Base-by-base conservation (phyloP, 345 rosid genomes). In the Carallia pectinifolia region DNA sequence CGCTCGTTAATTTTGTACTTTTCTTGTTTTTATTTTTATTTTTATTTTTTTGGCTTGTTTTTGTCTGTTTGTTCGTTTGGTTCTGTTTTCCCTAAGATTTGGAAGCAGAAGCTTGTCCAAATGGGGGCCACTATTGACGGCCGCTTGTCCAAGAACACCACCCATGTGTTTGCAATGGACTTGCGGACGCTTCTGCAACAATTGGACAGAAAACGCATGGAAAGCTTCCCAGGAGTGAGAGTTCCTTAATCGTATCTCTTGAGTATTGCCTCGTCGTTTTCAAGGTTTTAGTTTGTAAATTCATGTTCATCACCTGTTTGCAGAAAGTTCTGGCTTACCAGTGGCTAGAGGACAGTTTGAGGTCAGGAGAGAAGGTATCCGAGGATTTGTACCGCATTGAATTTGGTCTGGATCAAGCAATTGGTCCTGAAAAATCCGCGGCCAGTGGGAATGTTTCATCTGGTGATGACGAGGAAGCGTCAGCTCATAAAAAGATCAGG, bases 341-440 rank as follows among this genome's bases (percentile, higher is more conserved):
- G 71, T 92, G 98, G 99, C 77, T 95, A 73, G 96, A 92, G 81
- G 94, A 89, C 65, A 89, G 96, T 64, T 71, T 92, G 81, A 87
- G 83, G 68, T 19, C 74, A 34, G 97, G 98, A 61, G 77, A 85
- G 53, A 95, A 82, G 80, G 92, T 82, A 65, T 67, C 79, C 10
- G 92, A 95, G 81, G 90, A 90, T 73, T 58, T 76, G 29, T 95
- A 95, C 71, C 36, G 27, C 62, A 61, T 90, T 19, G 80, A 74
- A 67, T 13, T 73, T 60, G 77, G 78, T 61, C 62, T 81, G 2
- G 92, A 74, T 74, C 83, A 69, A 13, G 76, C 40, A 15, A 67
- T 59, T 29, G 55, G 59, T n/a, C 64, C 68, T 2, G 77, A 77
- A 58, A 81, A 76, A 62, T 61, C 60, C 64, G 78, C 12, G 13